Conservation (phyloP, 2,329 filamentous ascomycete species). For the Aspergillus piperis region DNA sequence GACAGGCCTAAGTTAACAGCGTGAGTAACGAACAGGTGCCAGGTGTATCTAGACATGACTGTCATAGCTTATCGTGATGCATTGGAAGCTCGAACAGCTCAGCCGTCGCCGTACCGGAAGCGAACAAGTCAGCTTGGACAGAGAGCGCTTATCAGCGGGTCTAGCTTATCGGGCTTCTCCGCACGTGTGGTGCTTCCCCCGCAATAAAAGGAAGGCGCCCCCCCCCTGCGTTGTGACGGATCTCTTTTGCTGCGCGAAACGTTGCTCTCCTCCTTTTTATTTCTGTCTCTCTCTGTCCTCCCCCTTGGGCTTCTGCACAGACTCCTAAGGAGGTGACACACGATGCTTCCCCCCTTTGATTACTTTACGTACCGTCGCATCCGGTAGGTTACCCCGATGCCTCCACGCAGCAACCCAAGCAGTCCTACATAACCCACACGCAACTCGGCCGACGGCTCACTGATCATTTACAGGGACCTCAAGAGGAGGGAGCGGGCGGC, state of each 20-base stretch:
- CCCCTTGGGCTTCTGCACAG: neutral
- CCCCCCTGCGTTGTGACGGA: constrained; percentile 1
- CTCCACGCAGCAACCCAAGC: neutral
- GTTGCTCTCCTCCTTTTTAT: neutral
- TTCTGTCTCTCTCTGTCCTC: neutral
- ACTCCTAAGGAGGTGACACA: constrained; percentile 13
- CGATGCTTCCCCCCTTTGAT: constrained; percentile 58
- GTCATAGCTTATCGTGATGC: neutral
- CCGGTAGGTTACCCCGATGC: constrained; percentile 57
- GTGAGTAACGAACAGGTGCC: too few relatives aligned
- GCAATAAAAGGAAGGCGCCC: constrained; percentile 23
- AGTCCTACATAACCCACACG: neutral
- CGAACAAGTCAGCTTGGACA: too few relatives aligned
- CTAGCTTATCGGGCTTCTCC: constrained; percentile 23
- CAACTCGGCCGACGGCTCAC: neutral
- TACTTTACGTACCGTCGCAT: constrained; percentile 72
- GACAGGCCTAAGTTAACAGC: too few relatives aligned
- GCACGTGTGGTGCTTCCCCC: constrained; percentile 20
- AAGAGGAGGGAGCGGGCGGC: constrained; percentile 76
- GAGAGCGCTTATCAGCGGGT: constrained; percentile 26
- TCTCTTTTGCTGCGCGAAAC: neutral
- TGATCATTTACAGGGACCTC: constrained; percentile 58
- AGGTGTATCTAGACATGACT: neutral
- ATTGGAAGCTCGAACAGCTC: neutral
- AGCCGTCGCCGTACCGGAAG: too few relatives aligned